phyloP scores from a whole-genome alignment of 495 filamentous ascomycete genomes.

The Durotheca rogersii region DNA sequence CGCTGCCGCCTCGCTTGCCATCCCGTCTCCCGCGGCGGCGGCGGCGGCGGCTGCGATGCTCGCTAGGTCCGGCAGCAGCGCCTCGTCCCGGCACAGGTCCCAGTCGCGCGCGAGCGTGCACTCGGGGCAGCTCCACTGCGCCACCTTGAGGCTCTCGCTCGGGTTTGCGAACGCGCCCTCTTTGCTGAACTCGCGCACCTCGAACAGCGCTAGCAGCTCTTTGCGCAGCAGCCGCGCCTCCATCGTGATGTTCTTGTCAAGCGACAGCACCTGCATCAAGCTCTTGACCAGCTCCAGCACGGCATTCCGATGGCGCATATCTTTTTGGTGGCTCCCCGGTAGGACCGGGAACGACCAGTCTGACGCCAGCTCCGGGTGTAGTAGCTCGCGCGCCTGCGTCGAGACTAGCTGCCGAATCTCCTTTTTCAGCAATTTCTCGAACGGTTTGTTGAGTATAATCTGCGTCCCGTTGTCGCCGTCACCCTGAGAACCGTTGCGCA shows the following conservation, averaged over 20 bases:
- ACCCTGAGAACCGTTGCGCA: conserved; percentile 56
- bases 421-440: conserved; percentile 87
- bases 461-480: conserved; percentile 58
- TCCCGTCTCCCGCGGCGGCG: conserved; percentile 16
- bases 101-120: conserved; percentile 87
- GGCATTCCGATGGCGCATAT: conserved; percentile 57
- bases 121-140: conserved; percentile 77
- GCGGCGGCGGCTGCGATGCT: conserved; percentile 11
- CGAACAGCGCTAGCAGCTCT: conserved; percentile 84
- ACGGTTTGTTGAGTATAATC: conserved; percentile 68
- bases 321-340: conserved; percentile 63
- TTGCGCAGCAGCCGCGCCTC: conserved; percentile 85
- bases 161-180: conserved; percentile 88
- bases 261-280: conserved; percentile 83
- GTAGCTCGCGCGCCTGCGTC: conserved; percentile 80
- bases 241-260: conserved; percentile 83
- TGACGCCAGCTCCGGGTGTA: conserved; percentile 83
- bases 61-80: conserved; percentile 62
- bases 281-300: conserved; percentile 87
- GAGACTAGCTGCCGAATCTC: conserved; percentile 76
- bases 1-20: conserved; percentile 35
- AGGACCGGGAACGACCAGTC: conserved; percentile 86
- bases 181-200: conserved; percentile 88
- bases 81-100: conserved; percentile 92
- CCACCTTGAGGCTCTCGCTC: conserved; percentile 67